These are phyloP conservation scores for Canavalia gladiata DNA, from an alignment of 306 rosid genomes.

Conservation along the genomic window DNA sequence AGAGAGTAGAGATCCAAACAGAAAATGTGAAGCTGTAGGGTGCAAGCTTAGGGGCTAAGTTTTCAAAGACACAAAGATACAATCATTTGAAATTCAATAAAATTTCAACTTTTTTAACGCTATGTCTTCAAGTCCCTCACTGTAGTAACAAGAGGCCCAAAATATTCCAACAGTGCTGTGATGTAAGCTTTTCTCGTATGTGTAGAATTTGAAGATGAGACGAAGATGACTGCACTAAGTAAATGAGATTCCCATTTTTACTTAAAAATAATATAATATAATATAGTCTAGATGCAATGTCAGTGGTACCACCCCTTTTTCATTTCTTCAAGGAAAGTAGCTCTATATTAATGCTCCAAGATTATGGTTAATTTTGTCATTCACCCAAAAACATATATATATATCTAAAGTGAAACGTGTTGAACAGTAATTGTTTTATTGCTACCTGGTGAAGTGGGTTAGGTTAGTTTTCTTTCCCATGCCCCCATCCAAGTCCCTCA, in stretches of 20 bases:
- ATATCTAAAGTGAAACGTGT: constrained; percentile 19
- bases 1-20: constrained; percentile 7
- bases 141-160: constrained; percentile 36
- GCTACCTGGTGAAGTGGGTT: constrained; percentile 33
- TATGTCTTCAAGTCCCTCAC: constrained; percentile 38
- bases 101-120: constrained; percentile 40
- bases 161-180: constrained; percentile 1
- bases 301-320: constrained; percentile 43
- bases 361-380: constrained; percentile 52
- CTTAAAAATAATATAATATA: constrained; percentile 21
- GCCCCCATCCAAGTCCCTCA: constrained; percentile 36
- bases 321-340: constrained; percentile 26
- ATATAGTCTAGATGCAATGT: constrained; percentile 18
- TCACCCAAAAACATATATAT: background rate
- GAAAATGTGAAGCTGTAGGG: constrained; percentile 8
- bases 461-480: constrained; percentile 40
- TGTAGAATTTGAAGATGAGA: background rate
- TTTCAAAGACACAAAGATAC: constrained; percentile 20
- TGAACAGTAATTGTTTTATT: constrained; percentile 35
- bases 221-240: constrained; percentile 46
- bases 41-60: constrained; percentile 54
- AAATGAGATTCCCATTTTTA: constrained; percentile 49
- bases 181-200: background rate
- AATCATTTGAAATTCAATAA: constrained; percentile 13
- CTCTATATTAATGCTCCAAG: background rate